A percentile compares a stretch with the other conserved stretches of the same genome.
Conservation (phyloP, 139 green algal genomes). For the Gonium pectorale region DNA sequence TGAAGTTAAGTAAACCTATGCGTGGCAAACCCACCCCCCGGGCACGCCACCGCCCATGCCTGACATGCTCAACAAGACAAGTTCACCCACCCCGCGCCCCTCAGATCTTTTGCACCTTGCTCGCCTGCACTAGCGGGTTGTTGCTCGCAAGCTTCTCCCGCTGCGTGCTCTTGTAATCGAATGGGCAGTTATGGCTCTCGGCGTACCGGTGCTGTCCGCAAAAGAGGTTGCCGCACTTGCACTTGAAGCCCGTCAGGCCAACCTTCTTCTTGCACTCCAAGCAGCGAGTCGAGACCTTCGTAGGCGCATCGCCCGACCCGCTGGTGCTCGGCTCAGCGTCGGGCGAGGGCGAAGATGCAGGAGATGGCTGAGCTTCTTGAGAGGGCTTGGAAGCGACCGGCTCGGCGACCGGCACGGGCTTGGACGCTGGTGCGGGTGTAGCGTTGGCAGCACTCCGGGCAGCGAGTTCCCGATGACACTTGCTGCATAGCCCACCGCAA, state of each 20-base stretch:
- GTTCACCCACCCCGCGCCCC: too few relatives aligned
- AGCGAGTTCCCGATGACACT: slow-evolving; percentile 72
- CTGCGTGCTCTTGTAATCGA: slow-evolving; percentile 87
- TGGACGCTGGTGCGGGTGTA: background rate
- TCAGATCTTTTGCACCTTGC: slow-evolving; percentile 67
- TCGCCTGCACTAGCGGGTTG: slow-evolving; percentile 77
- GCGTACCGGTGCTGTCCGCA: slow-evolving; percentile 87
- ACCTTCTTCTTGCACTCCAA: slow-evolving; percentile 78
- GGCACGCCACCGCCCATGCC: too few relatives aligned
- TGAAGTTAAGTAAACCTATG: background rate
- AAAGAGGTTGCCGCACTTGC: slow-evolving; percentile 83
- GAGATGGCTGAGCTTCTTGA: slow-evolving; percentile 25
- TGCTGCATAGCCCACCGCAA: slow-evolving; percentile 68
- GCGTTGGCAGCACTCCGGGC: too few relatives aligned
- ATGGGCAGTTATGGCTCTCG: slow-evolving; percentile 87
- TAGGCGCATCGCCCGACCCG: background rate
- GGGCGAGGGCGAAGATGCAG: slow-evolving; percentile 2
- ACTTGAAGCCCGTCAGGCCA: slow-evolving; percentile 93
- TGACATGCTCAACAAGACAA: too few relatives aligned
- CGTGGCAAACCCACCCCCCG: too few relatives aligned
- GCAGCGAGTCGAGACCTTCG: slow-evolving; percentile 48
- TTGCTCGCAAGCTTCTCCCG: slow-evolving; percentile 66
- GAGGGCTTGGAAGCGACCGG: background rate
- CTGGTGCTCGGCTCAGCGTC: background rate
- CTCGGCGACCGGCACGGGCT: background rate